These are phyloP conservation scores for Thalassiosira mediterranea DNA, from an alignment of 352 stramenopile species.

Conservation along the genomic window DNA sequence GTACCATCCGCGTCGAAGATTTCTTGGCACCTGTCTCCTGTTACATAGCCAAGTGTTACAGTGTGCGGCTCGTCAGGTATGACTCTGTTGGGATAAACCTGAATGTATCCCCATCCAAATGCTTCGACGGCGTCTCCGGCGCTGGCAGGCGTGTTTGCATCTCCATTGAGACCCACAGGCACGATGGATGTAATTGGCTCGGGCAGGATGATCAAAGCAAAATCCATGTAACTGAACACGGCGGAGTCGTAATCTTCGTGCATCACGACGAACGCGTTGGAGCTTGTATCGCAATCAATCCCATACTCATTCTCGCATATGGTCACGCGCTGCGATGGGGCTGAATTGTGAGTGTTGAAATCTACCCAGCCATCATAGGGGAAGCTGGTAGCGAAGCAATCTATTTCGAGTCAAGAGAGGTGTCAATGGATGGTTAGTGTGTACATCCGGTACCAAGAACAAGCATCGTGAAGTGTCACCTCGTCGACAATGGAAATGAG, in stretches of 20 bases:
- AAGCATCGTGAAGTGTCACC: no score
- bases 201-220: conserved; percentile 13
- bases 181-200: conserved; percentile 2
- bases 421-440: no score
- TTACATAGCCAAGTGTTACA: background rate
- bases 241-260: background rate
- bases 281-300: background rate
- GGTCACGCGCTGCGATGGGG: background rate
- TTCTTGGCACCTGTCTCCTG: conserved; percentile 5
- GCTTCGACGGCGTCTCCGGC: background rate
- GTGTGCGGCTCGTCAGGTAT: conserved; percentile 1
- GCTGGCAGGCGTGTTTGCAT: background rate
- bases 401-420: no score
- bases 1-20: background rate
- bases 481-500: no score
- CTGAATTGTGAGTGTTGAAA: background rate
- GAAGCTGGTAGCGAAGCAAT: background rate
- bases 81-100: background rate
- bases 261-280: background rate
- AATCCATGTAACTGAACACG: background rate
- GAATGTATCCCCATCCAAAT: conserved; percentile 8
- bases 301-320: conserved; percentile 8
- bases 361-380: background rate
- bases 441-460: no score
- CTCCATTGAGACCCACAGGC: conserved; percentile 10